Evolutionary conservation across 2,329 filamentous ascomycete genomes (phyloP).

Genomic region (Leptographium flavum): DNA sequence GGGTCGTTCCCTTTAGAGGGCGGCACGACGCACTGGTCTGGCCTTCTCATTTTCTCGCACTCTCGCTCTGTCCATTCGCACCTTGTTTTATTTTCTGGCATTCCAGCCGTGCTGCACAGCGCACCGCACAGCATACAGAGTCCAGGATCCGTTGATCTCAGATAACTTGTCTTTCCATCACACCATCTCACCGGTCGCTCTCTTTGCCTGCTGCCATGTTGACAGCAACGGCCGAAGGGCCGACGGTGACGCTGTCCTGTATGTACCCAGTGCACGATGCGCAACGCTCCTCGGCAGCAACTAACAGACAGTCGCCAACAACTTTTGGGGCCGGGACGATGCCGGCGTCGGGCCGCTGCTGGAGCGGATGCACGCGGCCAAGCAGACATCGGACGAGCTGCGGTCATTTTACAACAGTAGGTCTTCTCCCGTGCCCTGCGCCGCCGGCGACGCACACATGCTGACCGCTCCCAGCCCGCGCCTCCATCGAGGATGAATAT

Average conservation of each 20-base stretch:
- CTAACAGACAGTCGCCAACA: constrained; percentile 89
- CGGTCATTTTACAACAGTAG: constrained; percentile 77
- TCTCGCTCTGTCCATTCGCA: too few species aligned
- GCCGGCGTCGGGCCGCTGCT: constrained; percentile 84
- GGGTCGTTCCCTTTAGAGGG: too few species aligned
- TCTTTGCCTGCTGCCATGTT: constrained; percentile 7
- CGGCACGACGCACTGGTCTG: too few species aligned
- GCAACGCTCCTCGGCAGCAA: too few species aligned
- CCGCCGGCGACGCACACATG: too few species aligned
- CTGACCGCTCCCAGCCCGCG: constrained; percentile 45
- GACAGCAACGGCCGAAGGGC: constrained; percentile 9
- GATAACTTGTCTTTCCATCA: not conserved
- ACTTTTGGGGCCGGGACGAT: constrained; percentile 99
- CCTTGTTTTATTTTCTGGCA: too few species aligned
- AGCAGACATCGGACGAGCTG: constrained; percentile 87
- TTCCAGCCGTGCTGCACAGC: too few species aligned
- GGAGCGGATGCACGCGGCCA: constrained; percentile 87
- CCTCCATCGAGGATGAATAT: constrained; percentile 94
- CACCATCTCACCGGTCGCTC: not conserved
- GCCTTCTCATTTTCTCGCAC: too few species aligned
- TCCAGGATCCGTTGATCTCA: too few species aligned
- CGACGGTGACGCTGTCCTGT: constrained; percentile 13
- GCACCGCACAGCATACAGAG: too few species aligned
- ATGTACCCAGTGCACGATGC: too few species aligned
- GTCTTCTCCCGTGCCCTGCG: constrained; percentile 1